Evolutionary conservation across 1,139 yeast species (phyloP).

Genomic region (Debaryomyces sp.): DNA sequence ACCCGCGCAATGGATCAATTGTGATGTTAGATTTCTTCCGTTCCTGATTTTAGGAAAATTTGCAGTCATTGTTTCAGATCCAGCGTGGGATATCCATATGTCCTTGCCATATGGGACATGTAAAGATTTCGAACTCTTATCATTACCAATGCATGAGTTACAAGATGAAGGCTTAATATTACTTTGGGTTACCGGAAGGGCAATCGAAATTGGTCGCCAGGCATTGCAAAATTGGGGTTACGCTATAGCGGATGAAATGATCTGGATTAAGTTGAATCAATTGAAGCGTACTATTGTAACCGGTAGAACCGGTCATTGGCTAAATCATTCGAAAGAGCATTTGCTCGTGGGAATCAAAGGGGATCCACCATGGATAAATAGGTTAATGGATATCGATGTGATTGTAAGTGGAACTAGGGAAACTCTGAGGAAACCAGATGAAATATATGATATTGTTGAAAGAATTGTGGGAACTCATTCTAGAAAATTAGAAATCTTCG

Average conservation of each 20-base stretch:
- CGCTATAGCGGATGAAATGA: slow-evolving; percentile 69
- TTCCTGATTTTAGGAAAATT: slow-evolving; percentile 75
- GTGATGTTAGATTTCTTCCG: slow-evolving; percentile 77
- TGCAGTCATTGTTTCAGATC: slow-evolving; percentile 88
- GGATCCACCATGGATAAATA: slow-evolving; percentile 70
- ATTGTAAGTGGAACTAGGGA: slow-evolving; percentile 85
- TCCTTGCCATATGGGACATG: slow-evolving; percentile 77
- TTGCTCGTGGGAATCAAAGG: slow-evolving; percentile 85
- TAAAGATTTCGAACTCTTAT: slow-evolving; percentile 69
- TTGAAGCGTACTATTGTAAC: slow-evolving; percentile 87
- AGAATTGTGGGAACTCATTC: slow-evolving; percentile 76
- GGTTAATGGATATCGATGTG: slow-evolving; percentile 69
- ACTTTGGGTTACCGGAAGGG: slow-evolving; percentile 94
- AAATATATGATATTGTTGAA: slow-evolving; percentile 82
- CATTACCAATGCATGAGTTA: slow-evolving; percentile 64
- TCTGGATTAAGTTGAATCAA: slow-evolving; percentile 92
- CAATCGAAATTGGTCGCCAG: slow-evolving; percentile 82
- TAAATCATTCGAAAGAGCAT: slow-evolving; percentile 93
- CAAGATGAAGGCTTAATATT: slow-evolving; percentile 84
- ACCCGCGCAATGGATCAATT: slow-evolving; percentile 85
- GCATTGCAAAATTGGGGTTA: slow-evolving; percentile 86
- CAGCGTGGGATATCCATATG: slow-evolving; percentile 90
- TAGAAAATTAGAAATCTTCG: slow-evolving; percentile 84
- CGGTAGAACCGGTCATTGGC: slow-evolving; percentile 96
- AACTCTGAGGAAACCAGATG: slow-evolving; percentile 90